phyloP scores from a whole-genome alignment of 2,329 filamentous ascomycete species.

The Fulvia fulva region DNA sequence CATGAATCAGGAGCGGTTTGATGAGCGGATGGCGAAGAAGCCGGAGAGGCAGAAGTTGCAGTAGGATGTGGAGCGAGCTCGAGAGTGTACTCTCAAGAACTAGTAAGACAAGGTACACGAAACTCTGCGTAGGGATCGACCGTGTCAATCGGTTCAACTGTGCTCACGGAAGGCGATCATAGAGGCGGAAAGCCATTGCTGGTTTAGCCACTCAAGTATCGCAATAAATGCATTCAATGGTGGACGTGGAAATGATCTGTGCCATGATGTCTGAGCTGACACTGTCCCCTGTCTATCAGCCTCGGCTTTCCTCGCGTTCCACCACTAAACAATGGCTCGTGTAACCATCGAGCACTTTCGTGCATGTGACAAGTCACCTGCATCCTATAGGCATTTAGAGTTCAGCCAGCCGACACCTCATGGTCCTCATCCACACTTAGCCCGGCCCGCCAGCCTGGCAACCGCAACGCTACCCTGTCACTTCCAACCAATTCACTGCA shows the following conservation, averaged over 20 bases:
- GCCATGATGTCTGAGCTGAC: background rate
- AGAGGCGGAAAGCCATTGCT: background rate
- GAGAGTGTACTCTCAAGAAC: too few relatives aligned
- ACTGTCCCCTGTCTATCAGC: background rate
- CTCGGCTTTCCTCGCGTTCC: background rate
- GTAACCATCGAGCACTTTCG: background rate
- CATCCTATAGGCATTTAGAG: background rate
- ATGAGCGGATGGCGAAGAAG: background rate
- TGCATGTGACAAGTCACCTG: background rate
- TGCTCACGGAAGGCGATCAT: background rate
- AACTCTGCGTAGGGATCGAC: too few relatives aligned
- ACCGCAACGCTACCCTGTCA: background rate
- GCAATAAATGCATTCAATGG: background rate
- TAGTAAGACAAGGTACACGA: too few relatives aligned
- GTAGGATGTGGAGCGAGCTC: too few relatives aligned
- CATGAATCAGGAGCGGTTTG: background rate
- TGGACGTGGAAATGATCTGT: background rate
- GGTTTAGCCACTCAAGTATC: background rate
- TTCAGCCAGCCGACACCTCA: background rate
- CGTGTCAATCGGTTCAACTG: too few relatives aligned
- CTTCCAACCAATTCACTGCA: background rate
- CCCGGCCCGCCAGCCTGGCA: background rate
- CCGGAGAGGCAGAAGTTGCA: too few relatives aligned
- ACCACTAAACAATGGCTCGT: background rate
- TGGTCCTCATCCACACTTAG: background rate